These are phyloP conservation scores for Aspergillus asperescens DNA, from an alignment of 495 filamentous ascomycete genomes.

Conservation along the genomic window DNA sequence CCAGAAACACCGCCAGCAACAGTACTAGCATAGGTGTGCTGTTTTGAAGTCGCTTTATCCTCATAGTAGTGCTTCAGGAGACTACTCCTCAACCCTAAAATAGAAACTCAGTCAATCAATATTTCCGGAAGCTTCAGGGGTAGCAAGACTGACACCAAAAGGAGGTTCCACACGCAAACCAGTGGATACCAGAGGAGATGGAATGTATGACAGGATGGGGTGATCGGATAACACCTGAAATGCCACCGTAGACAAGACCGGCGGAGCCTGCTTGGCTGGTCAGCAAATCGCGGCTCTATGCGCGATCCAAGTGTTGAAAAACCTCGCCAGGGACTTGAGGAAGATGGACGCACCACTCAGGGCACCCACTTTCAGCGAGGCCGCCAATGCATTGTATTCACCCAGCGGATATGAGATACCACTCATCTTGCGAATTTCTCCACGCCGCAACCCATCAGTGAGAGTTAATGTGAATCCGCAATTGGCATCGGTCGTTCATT, in stretches of 20 bases:
- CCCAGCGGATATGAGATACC: constrained; percentile 16
- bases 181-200: constrained; percentile 67
- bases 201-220: constrained; percentile 65
- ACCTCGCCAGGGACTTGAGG: neutral
- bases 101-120: constrained; percentile 8
- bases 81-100: constrained; percentile 38
- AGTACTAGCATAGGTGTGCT: constrained; percentile 58
- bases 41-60: constrained; percentile 45
- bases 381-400: constrained; percentile 26
- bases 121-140: neutral
- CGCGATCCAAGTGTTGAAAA: neutral
- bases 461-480: neutral
- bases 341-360: constrained; percentile 43
- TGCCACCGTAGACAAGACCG: constrained; percentile 69
- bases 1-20: constrained; percentile 66
- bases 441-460: constrained; percentile 2
- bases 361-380: constrained; percentile 48
- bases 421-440: constrained; percentile 29
- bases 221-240: constrained; percentile 61
- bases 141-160: constrained; percentile 62
- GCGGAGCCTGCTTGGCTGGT: constrained; percentile 48
- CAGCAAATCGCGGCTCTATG: neutral
- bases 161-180: constrained; percentile 67
- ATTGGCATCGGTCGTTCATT: constrained; percentile 33
- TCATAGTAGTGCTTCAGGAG: constrained; percentile 38